These are phyloP conservation scores for Forsythia suspensa DNA, from an alignment of 257 asterid genomes.

Conservation along the genomic window DNA sequence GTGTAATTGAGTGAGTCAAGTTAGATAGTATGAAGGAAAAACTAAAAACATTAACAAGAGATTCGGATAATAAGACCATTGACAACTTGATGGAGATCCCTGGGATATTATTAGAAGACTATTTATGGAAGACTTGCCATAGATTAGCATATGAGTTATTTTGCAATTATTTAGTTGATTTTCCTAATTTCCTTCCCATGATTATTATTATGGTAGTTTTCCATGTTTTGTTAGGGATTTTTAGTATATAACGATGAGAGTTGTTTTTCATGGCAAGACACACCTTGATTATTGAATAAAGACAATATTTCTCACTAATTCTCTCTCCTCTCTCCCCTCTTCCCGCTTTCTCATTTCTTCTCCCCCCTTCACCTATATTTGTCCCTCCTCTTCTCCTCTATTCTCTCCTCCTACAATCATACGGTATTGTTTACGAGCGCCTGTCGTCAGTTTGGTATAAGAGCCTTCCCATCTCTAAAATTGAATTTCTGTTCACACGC, in stretches of 20 bases:
- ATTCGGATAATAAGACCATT: not conserved
- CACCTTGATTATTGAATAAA: not conserved
- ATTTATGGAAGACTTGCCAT: not conserved
- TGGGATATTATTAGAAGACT: not conserved
- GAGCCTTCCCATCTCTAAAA: no score
- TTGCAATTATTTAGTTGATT: not conserved
- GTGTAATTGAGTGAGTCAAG: not conserved
- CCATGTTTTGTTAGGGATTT: not conserved
- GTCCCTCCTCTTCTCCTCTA: no score
- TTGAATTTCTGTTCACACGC: no score
- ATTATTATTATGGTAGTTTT: not conserved
- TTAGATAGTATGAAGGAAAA: not conserved
- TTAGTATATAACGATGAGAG: not conserved
- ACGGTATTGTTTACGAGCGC: no score
- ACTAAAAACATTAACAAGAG: not conserved
- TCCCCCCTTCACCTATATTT: no score
- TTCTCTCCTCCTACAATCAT: no score
- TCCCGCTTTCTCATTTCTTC: no score
- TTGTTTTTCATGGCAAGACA: not conserved
- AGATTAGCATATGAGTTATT: not conserved
- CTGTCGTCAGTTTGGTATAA: no score
- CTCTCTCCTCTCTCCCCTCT: not conserved
- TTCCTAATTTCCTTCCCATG: not conserved
- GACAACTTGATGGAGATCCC: not conserved
- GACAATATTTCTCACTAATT: not conserved